A percentile compares a stretch with the other conserved stretches of the same genome.
phyloP scores from a whole-genome alignment of 1,284 basidiomycete species.

The Rhodotorula sp. region DNA sequence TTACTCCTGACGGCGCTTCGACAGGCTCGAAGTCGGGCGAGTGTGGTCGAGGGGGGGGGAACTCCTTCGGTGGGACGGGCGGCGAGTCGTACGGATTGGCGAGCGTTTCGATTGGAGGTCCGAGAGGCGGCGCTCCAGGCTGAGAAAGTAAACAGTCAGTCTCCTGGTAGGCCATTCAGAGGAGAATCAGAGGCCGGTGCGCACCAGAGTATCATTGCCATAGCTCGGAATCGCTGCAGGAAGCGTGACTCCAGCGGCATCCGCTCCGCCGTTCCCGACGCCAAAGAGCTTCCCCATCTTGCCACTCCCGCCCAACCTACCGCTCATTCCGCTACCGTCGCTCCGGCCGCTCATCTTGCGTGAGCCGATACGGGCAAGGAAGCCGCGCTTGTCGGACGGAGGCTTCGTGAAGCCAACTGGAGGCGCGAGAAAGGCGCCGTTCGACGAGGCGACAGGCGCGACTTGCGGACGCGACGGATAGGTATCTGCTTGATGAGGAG shows the following conservation, averaged over 20 bases:
- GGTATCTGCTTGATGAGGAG: not conserved
- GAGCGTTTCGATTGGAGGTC: not conserved
- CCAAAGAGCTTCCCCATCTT: too few relatives aligned
- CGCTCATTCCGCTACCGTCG: not conserved
- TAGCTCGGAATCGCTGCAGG: not conserved
- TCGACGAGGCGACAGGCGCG: not conserved
- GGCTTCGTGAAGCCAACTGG: slow-evolving; percentile 7
- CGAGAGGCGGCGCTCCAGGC: slow-evolving; percentile 12
- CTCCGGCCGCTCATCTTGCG: not conserved
- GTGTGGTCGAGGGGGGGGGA: not conserved
- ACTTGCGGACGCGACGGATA: not conserved
- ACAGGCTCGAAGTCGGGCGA: not conserved
- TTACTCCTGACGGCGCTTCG: not conserved
- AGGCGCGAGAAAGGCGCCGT: not conserved
- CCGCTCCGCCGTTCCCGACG: too few relatives aligned
- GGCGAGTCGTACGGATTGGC: not conserved
- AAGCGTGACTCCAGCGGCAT: not conserved
- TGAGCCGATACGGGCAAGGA: slow-evolving; percentile 17
- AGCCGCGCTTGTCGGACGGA: slow-evolving; percentile 1
- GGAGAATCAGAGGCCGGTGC: not conserved
- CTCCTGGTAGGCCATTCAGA: too few relatives aligned
- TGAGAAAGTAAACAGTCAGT: not conserved
- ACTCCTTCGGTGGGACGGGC: slow-evolving; percentile 9
- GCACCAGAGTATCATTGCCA: not conserved
- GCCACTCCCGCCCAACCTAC: not conserved